Evolutionary conservation across 352 stramenopile genomes (phyloP).

Genomic region (Lagenidium sp.): DNA sequence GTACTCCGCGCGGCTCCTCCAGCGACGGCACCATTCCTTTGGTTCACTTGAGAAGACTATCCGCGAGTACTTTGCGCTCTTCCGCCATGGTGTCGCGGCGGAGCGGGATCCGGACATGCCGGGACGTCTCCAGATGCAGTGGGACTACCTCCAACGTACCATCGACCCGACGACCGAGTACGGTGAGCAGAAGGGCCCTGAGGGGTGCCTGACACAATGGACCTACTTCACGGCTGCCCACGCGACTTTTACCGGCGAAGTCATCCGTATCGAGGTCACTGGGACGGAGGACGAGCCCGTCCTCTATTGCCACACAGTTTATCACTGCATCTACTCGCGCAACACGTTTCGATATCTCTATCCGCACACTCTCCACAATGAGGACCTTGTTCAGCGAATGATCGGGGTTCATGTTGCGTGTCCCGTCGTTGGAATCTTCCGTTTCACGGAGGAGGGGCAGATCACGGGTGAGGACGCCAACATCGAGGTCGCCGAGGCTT

Average conservation of each 20-base stretch:
- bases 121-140: constrained; percentile 11
- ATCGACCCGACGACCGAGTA: constrained; percentile 13
- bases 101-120: too few relatives aligned
- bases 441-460: constrained; percentile 10
- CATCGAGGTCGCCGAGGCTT: constrained; percentile 14
- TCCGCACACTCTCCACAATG: constrained; percentile 15
- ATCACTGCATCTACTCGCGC: constrained; percentile 15
- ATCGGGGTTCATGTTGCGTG: constrained; percentile 14
- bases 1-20: constrained; percentile 14
- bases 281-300: constrained; percentile 18
- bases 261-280: constrained; percentile 12
- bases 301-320: constrained; percentile 15
- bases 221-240: constrained; percentile 17
- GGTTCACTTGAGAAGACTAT: constrained; percentile 18
- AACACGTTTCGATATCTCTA: constrained; percentile 20
- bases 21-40: constrained; percentile 16
- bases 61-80: constrained; percentile 17
- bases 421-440: constrained; percentile 12
- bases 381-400: constrained; percentile 11
- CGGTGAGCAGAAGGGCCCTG: constrained; percentile 14
- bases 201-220: constrained; percentile 9
- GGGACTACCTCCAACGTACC: constrained; percentile 10
- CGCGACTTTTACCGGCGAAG: constrained; percentile 15
- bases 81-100: constrained; percentile 13
- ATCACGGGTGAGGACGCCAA: constrained; percentile 13